Conservation (phyloP, 2,329 filamentous ascomycete genomes). For the Ciborinia camelliae region DNA sequence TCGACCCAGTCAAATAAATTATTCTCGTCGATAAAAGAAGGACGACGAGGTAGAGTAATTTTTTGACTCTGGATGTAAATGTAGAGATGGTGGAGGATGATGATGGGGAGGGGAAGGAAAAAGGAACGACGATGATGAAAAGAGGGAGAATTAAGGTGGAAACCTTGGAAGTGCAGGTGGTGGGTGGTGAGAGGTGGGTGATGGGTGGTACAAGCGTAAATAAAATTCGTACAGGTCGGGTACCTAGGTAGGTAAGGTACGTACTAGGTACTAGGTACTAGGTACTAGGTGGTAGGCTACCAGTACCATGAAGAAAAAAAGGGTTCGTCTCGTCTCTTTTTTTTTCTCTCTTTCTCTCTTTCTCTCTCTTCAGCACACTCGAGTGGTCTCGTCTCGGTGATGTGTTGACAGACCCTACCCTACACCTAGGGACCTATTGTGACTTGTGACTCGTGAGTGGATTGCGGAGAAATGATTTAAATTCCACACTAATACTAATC, state of each 20-base stretch:
- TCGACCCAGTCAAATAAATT: background rate
- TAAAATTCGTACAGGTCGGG: too few relatives aligned
- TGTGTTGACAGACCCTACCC: too few relatives aligned
- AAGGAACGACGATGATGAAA: background rate
- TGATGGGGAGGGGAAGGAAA: background rate
- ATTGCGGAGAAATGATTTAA: constrained; percentile 2
- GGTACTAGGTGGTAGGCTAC: too few relatives aligned
- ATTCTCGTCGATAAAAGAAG: constrained; percentile 21
- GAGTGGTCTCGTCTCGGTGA: too few relatives aligned
- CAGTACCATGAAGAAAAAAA: background rate
- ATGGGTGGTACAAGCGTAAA: background rate
- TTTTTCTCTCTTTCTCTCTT: too few relatives aligned
- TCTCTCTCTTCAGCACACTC: too few relatives aligned
- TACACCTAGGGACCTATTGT: too few relatives aligned
- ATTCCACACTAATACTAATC: background rate
- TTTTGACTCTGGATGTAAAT: constrained; percentile 6
- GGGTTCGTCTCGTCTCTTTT: constrained; percentile 11
- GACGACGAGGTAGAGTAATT: constrained; percentile 16
- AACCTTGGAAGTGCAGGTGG: too few relatives aligned
- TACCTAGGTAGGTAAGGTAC: background rate
- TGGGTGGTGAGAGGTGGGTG: too few relatives aligned
- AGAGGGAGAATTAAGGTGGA: background rate
- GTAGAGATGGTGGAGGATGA: background rate
- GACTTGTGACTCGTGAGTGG: background rate
- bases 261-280: background rate